Evolutionary conservation across 2,329 filamentous ascomycete genomes (phyloP).

Genomic region (Hymenoscyphus salicellus): DNA sequence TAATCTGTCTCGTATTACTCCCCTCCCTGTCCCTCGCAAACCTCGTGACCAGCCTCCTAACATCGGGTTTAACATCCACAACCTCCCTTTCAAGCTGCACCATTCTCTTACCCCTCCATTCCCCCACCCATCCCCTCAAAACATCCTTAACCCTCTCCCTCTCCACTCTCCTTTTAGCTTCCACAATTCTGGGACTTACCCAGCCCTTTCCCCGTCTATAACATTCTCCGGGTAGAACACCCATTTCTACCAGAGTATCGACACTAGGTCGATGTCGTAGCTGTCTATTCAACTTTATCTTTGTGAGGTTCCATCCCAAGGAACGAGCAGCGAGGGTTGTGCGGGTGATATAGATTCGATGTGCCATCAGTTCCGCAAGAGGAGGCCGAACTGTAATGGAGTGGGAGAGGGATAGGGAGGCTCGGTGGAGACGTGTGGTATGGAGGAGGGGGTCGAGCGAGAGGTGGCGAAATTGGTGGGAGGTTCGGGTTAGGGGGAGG

Average conservation of each 20-base stretch:
- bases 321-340: conserved; percentile 63
- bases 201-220: conserved; percentile 40
- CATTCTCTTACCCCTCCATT: conserved; percentile 36
- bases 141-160: conserved; percentile 66
- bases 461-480: conserved; percentile 58
- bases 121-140: conserved; percentile 61
- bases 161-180: conserved; percentile 60
- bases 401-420: conserved; percentile 52
- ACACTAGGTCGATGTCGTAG: conserved; percentile 59
- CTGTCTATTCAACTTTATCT: conserved; percentile 60
- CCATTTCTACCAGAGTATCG: conserved; percentile 58
- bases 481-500: conserved; percentile 40
- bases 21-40: conserved; percentile 34
- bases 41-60: conserved; percentile 41
- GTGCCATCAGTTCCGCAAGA: conserved; percentile 58
- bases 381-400: conserved; percentile 58
- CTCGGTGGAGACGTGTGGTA: conserved; percentile 56
- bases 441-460: conserved; percentile 66
- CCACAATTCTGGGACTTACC: conserved; percentile 59
- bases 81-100: conserved; percentile 46
- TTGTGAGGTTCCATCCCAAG: conserved; percentile 61
- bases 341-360: conserved; percentile 64
- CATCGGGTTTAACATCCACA: conserved; percentile 29
- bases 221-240: conserved; percentile 64
- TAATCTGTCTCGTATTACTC: conserved; percentile 6